Conservation (phyloP, 1,139 yeast species). For the Eremothecium gossypii region DNA sequence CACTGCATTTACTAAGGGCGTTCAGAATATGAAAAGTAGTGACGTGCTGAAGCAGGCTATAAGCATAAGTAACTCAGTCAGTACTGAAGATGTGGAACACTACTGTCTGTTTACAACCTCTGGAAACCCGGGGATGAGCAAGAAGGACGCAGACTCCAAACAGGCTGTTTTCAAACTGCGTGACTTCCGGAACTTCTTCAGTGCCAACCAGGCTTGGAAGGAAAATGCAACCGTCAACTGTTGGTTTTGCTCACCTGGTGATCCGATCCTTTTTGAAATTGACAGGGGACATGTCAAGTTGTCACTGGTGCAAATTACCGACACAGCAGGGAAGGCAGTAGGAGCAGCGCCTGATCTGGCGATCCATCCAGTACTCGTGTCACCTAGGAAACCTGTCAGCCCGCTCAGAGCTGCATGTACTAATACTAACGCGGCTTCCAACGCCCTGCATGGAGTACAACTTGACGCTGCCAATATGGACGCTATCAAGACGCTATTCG, state of each 20-base stretch:
- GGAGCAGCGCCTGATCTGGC: constrained; percentile 5
- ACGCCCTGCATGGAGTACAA: no score
- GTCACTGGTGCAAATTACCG: constrained; percentile 42
- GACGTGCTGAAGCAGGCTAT: constrained; percentile 50
- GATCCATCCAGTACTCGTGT: constrained; percentile 1
- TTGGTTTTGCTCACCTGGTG: constrained; percentile 44
- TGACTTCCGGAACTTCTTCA: constrained; percentile 46
- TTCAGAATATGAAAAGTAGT: constrained; percentile 37
- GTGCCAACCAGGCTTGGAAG: constrained; percentile 27
- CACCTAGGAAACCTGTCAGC: constrained; percentile 14
- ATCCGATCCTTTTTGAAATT: constrained; percentile 43
- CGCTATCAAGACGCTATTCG: not conserved
- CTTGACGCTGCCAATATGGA: no score
- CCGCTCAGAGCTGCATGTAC: constrained; percentile 9
- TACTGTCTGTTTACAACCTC: constrained; percentile 24
- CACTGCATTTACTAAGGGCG: constrained; percentile 45
- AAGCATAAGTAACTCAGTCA: constrained; percentile 44
- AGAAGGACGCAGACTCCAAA: constrained; percentile 15
- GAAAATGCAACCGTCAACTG: constrained; percentile 34
- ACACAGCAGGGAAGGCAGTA: constrained; percentile 17
- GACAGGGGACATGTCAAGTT: constrained; percentile 17
- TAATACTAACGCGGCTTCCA: not conserved
- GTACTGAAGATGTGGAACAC: constrained; percentile 37
- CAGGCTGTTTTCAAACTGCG: constrained; percentile 36
- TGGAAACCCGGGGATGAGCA: constrained; percentile 12